Evolutionary conservation across 352 stramenopile genomes (phyloP).

Genomic region (Phytophthora pinifolia): DNA sequence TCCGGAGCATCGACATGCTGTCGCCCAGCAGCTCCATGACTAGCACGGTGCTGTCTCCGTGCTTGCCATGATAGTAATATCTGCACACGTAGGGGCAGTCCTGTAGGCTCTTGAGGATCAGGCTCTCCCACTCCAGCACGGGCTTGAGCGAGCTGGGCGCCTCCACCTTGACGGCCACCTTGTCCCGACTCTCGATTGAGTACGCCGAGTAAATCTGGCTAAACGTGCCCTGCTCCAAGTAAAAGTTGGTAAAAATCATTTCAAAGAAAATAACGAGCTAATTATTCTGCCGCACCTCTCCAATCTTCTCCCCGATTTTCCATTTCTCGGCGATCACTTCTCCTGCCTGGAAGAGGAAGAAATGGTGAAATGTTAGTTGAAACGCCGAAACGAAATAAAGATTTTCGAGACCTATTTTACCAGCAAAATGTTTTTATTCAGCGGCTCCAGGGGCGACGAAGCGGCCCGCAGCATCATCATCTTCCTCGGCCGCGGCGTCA

Average conservation of each 20-base stretch:
- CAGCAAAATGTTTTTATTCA: constrained; percentile 87
- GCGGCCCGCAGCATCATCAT: constrained; percentile 31
- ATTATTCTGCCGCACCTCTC: constrained; percentile 45
- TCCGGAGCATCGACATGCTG: constrained; percentile 88
- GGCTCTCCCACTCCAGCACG: constrained; percentile 88
- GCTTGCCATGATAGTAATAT: constrained; percentile 86
- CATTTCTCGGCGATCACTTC: constrained; percentile 83
- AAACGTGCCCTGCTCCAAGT: constrained; percentile 64
- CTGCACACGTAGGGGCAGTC: constrained; percentile 82
- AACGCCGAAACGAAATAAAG: constrained; percentile 4
- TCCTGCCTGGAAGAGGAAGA: constrained; percentile 46
- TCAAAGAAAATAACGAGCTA: constrained; percentile 4
- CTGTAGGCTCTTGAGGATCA: constrained; percentile 85
- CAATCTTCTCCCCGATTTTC: constrained; percentile 89
- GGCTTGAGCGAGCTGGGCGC: constrained; percentile 84
- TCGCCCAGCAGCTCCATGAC: constrained; percentile 89
- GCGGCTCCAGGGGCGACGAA: constrained; percentile 50
- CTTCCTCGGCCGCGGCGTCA: background rate
- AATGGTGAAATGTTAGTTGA: constrained; percentile 4
- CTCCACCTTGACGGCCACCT: constrained; percentile 87
- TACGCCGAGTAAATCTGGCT: constrained; percentile 90
- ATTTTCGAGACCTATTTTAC: constrained; percentile 27
- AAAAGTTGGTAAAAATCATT: constrained; percentile 10
- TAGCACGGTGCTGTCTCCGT: constrained; percentile 84
- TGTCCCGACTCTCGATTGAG: constrained; percentile 66